phyloP scores from a whole-genome alignment of 352 stramenopile genomes.

The Pythium aphanidermatum region DNA sequence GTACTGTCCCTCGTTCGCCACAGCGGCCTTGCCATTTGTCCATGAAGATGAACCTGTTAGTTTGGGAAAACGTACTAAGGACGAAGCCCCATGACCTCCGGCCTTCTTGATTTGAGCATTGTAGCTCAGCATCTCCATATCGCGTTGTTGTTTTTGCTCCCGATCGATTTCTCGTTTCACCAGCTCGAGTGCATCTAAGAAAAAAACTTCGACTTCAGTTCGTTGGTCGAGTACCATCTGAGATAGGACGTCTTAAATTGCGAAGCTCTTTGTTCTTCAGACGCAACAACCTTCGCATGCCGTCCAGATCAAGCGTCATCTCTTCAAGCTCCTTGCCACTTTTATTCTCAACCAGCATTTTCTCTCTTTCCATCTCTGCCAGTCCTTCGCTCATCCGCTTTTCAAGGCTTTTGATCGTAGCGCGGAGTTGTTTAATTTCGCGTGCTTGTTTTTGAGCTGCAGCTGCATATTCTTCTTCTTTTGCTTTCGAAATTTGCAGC shows the following conservation, averaged over 20 bases:
- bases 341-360: constrained; percentile 37
- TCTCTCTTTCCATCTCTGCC: constrained; percentile 62
- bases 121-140: constrained; percentile 48
- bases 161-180: constrained; percentile 74
- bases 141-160: constrained; percentile 41
- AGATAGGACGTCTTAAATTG: constrained; percentile 80
- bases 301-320: constrained; percentile 78
- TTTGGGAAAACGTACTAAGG: constrained; percentile 41
- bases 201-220: constrained; percentile 90
- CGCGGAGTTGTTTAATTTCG: constrained; percentile 66
- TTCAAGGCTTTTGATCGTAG: constrained; percentile 70
- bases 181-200: constrained; percentile 88
- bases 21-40: neutral
- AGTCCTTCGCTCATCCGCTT: constrained; percentile 64
- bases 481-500: constrained; percentile 68
- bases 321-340: constrained; percentile 73
- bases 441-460: constrained; percentile 70
- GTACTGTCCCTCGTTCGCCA: neutral
- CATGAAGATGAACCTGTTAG: constrained; percentile 19
- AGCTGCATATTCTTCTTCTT: constrained; percentile 84
- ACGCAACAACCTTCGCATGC: constrained; percentile 75
- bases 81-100: constrained; percentile 19
- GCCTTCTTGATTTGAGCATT: constrained; percentile 43
- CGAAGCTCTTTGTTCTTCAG: constrained; percentile 93
- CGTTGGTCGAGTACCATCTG: constrained; percentile 90